These are phyloP conservation scores for Capsicum baccatum DNA, from an alignment of 257 asterid species.

Conservation along the genomic window DNA sequence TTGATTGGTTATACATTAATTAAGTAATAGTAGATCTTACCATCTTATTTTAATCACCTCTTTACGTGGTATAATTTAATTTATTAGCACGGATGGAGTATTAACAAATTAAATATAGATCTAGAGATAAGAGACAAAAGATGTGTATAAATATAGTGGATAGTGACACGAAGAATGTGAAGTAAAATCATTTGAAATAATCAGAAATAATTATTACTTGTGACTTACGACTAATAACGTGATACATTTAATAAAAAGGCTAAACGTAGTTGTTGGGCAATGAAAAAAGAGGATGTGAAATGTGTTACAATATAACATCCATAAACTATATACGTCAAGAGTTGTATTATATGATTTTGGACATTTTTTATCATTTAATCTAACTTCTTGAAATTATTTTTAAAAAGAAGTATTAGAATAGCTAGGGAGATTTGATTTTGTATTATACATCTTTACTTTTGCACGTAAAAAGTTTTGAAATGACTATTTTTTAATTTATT, in stretches of 20 bases:
- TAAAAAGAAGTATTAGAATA: too few relatives aligned
- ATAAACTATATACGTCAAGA: too few relatives aligned
- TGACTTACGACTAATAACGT: neutral
- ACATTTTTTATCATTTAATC: neutral
- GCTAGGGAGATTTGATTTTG: too few relatives aligned
- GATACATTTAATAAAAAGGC: neutral
- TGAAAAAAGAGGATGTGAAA: neutral
- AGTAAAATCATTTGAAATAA: neutral
- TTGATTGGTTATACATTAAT: conserved; percentile 15
- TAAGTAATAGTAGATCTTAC: neutral
- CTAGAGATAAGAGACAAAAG: neutral
- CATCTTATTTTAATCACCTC: neutral
- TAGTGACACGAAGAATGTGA: conserved; percentile 12
- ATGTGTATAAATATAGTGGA: neutral
- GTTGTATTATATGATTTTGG: neutral
- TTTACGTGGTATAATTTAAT: neutral
- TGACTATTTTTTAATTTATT: too few relatives aligned
- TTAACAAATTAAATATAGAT: conserved; percentile 1
- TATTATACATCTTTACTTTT: too few relatives aligned
- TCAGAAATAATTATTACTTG: neutral
- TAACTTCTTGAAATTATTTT: neutral
- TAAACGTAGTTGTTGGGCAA: neutral
- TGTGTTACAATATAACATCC: too few relatives aligned
- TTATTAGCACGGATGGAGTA: conserved; percentile 23
- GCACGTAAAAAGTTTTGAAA: too few relatives aligned